Evolutionary conservation across 2,329 filamentous ascomycete species (phyloP), one percentile per base, ranked within the genome.

Genomic region (Huntiella omanensis): DNA sequence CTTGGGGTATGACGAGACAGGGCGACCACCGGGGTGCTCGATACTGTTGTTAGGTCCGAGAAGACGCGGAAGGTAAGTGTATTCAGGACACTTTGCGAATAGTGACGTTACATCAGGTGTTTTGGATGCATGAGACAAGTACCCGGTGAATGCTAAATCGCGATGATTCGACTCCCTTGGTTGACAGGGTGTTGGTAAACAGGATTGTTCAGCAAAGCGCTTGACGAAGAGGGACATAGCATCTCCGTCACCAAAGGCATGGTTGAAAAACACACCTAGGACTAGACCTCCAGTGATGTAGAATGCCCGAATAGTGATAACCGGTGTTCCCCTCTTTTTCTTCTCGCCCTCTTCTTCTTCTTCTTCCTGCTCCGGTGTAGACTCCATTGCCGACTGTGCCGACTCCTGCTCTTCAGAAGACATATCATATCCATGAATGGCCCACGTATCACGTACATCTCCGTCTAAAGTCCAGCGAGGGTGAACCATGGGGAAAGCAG

Each of bases 181-280:
- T 10, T 28, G 15, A 13, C 43, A 38, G 15, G 40, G 37, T 4
- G 28, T 53, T 37, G 47, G 55, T 49, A 59, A 56, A 10, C 50
- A 40, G 10, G 51, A 49, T 36, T 46, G 38, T 6, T 37, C 56
- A 3, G 62, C 59, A 39, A 68, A 59, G 10, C 56, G 57, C 32
- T 63, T 56, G 3, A 67, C 51, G 43, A 68, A 65, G 4, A 59
- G 55, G 15, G 54, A 51, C 15, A 66, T 54, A 15, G 61, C 63
- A 28, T 60, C 57, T 8, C 64, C 65, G 43, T 68, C 65, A 12
- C 60, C 61, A 17, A 66, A 53, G 5, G 63, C 55, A 47, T 67
- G 65, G 49, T 66, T 62, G 40, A 67, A 54, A 48, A 58, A 64
- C n/a, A 63, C 50, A 4, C 55, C 59, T 16, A 68, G 56, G 5